Conservation (phyloP, 345 rosid species). For the Brassica incana region DNA sequence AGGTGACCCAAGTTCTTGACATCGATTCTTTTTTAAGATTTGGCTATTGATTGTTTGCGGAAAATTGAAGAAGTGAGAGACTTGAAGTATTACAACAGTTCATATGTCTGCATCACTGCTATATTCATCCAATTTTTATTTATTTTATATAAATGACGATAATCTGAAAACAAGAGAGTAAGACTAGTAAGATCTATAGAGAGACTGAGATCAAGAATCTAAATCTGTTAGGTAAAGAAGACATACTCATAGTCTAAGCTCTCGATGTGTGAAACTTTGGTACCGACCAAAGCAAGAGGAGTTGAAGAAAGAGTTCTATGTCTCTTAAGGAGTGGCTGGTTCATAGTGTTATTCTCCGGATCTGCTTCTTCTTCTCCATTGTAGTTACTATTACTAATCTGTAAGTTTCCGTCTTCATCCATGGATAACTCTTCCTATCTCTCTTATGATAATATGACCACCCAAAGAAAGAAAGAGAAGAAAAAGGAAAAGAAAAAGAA, state of each 20-base stretch:
- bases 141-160: not conserved
- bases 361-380: conserved; percentile 38
- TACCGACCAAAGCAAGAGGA: conserved; percentile 84
- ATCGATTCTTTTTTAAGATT: conserved; percentile 14
- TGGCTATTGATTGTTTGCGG: conserved; percentile 28
- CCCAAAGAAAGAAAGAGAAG: not conserved
- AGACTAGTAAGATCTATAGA: not conserved
- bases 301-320: conserved; percentile 70
- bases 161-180: not conserved
- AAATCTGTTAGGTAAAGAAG: conserved; percentile 7
- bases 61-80: conserved; percentile 16
- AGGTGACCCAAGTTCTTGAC: conserved; percentile 12
- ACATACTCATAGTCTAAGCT: conserved; percentile 90
- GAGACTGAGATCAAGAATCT: not conserved
- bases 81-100: not conserved
- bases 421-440: conserved; percentile 15
- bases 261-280: conserved; percentile 84
- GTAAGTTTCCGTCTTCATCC: conserved; percentile 40
- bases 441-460: conserved; percentile 13
- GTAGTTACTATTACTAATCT: conserved; percentile 34
- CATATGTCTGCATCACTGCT: conserved; percentile 17
- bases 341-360: conserved; percentile 42
- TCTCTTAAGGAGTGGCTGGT: conserved; percentile 77
- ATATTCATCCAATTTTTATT: not conserved
- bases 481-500: not conserved